phyloP scores from a whole-genome alignment of 2,329 filamentous ascomycete genomes.

The Coniochaeta prunicola region DNA sequence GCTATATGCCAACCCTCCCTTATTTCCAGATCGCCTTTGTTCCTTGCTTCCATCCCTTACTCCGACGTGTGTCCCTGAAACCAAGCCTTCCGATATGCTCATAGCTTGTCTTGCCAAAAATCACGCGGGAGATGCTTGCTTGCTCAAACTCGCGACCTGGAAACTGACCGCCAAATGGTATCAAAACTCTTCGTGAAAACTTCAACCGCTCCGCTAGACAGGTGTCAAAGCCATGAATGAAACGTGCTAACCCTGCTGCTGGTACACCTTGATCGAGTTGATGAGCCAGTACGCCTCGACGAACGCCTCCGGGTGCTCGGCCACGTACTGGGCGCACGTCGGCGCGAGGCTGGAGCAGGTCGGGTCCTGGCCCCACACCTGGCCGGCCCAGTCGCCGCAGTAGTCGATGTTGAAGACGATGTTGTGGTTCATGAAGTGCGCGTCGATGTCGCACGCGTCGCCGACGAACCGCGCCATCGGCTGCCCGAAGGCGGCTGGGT shows the following conservation, averaged over 20 bases:
- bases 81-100: neutral
- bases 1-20: neutral
- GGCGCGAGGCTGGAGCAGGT: slow-evolving; percentile 53
- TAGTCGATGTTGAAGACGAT: slow-evolving; percentile 80
- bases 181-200: neutral
- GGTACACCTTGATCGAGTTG: slow-evolving; percentile 61
- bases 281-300: slow-evolving; percentile 70
- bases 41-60: neutral
- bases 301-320: slow-evolving; percentile 63
- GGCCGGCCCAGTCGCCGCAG: slow-evolving; percentile 82
- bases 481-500: slow-evolving; percentile 60
- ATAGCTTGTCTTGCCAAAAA: too few species aligned
- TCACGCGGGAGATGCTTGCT: neutral
- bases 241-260: neutral
- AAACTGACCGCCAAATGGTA: neutral
- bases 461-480: slow-evolving; percentile 63
- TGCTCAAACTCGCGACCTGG: neutral
- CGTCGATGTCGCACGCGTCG: slow-evolving; percentile 61
- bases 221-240: neutral
- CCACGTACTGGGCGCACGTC: slow-evolving; percentile 68
- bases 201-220: neutral
- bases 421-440: slow-evolving; percentile 63
- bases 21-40: neutral
- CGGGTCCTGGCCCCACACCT: slow-evolving; percentile 51
- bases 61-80: neutral